Evolutionary conservation across 352 stramenopile species (phyloP).

Genomic region (Phytophthora crassamura): DNA sequence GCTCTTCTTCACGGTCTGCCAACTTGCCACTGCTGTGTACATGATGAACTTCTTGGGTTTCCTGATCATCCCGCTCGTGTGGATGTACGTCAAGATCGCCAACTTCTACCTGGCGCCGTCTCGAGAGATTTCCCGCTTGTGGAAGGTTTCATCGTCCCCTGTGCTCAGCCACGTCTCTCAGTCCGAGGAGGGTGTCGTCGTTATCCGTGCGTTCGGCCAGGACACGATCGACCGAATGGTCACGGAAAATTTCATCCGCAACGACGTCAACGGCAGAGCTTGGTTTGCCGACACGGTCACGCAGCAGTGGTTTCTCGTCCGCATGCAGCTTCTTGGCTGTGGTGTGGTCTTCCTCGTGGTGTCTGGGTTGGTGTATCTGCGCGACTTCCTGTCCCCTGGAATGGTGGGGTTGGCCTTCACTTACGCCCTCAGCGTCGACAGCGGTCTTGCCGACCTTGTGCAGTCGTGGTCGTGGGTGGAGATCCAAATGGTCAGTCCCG

Average conservation of each 20-base stretch:
- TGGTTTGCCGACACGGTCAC: constrained; percentile 39
- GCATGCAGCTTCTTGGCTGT: constrained; percentile 59
- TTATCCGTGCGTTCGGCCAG: constrained; percentile 48
- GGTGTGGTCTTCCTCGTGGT: no score
- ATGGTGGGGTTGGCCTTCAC: constrained; percentile 87
- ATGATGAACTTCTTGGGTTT: constrained; percentile 80
- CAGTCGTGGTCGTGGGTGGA: constrained; percentile 41
- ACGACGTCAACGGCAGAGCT: constrained; percentile 38
- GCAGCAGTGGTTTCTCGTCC: constrained; percentile 55
- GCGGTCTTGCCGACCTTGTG: constrained; percentile 66
- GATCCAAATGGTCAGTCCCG: constrained; percentile 52
- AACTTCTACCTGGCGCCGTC: constrained; percentile 49
- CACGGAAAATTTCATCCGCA: constrained; percentile 29
- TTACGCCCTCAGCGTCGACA: constrained; percentile 87
- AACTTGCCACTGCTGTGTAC: constrained; percentile 75
- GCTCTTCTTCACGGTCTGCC: constrained; percentile 73
- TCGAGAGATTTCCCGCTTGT: constrained; percentile 47
- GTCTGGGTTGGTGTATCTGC: no score
- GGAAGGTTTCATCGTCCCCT: constrained; percentile 45
- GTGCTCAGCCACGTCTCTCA: constrained; percentile 45
- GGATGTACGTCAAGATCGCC: constrained; percentile 73
- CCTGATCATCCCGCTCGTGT: constrained; percentile 80
- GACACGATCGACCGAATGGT: constrained; percentile 31
- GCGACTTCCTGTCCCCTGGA: no score
- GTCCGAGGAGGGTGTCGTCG: constrained; percentile 39